Conservation (phyloP, 2,329 filamentous ascomycete species). For the Penicillium sclerotigenum region DNA sequence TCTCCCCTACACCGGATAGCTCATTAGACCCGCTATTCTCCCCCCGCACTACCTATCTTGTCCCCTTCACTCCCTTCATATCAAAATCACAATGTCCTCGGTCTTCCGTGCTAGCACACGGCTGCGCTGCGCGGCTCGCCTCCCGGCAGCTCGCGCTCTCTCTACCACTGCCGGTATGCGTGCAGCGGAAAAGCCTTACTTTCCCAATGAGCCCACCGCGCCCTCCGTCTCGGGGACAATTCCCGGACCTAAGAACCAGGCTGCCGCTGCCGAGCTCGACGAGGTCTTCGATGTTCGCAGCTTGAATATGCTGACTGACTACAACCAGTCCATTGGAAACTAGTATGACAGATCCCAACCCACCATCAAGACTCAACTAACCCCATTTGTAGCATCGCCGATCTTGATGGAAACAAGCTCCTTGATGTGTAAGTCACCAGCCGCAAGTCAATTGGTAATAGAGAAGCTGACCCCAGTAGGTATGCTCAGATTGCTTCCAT, state of each 20-base stretch:
- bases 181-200: constrained; percentile 49
- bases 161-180: constrained; percentile 36
- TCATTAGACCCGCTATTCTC: constrained; percentile 3
- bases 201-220: constrained; percentile 57
- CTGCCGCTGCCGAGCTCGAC: constrained; percentile 66
- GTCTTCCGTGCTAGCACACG: constrained; percentile 37
- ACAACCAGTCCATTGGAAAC: constrained; percentile 72
- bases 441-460: background rate
- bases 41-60: background rate
- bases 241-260: constrained; percentile 71
- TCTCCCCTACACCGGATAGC: background rate
- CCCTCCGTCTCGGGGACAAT: constrained; percentile 59
- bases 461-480: background rate
- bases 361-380: constrained; percentile 15
- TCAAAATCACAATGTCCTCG: constrained; percentile 33
- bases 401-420: constrained; percentile 51
- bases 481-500: constrained; percentile 94
- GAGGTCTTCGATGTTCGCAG: constrained; percentile 81
- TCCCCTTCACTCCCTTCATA: background rate
- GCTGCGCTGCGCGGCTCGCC: constrained; percentile 33
- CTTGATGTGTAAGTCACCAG: constrained; percentile 47
- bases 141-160: constrained; percentile 36
- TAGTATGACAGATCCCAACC: constrained; percentile 50
- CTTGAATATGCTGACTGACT: constrained; percentile 79
- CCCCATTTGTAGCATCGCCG: constrained; percentile 40